phyloP scores from a whole-genome alignment of 2,329 filamentous ascomycete genomes.

The Fusarium euwallaceae region DNA sequence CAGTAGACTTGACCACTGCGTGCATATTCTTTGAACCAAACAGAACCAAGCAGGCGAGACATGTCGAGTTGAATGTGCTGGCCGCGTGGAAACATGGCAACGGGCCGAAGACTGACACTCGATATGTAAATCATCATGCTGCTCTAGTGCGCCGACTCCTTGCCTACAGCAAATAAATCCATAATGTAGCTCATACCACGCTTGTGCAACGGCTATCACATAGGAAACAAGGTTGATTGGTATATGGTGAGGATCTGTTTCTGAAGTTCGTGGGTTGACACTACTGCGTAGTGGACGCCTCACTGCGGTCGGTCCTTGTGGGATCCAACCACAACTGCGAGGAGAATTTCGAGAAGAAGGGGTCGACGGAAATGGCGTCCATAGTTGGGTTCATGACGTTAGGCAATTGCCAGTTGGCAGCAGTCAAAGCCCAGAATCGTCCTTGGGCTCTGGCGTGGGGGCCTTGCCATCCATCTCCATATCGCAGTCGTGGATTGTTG shows the following conservation, averaged over 20 bases:
- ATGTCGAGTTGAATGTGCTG: background rate
- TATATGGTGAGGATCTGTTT: background rate
- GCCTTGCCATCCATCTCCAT: background rate
- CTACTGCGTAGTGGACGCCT: background rate
- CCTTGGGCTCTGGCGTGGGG: conserved; percentile 23
- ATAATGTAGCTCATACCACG: background rate
- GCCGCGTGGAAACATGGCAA: conserved; percentile 1
- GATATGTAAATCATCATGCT: background rate
- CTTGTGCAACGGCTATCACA: background rate
- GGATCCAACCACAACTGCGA: background rate
- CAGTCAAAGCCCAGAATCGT: conserved; percentile 2
- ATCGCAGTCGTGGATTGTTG: background rate
- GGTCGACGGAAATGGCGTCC: conserved; percentile 9
- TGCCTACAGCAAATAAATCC: background rate
- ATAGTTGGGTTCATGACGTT: conserved; percentile 22
- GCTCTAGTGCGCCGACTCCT: background rate
- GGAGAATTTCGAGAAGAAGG: conserved; percentile 20
- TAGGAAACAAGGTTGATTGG: background rate
- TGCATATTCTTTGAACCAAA: background rate
- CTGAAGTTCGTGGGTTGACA: background rate
- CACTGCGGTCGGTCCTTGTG: background rate
- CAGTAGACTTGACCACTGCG: background rate
- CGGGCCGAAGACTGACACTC: background rate
- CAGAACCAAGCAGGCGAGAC: background rate
- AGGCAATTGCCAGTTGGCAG: conserved; percentile 9